Percentiles rank a stretch among this genome's conserved stretches.
Evolutionary conservation across 2,329 filamentous ascomycete species (phyloP).

Genomic region (Aspergillus luchuensis): DNA sequence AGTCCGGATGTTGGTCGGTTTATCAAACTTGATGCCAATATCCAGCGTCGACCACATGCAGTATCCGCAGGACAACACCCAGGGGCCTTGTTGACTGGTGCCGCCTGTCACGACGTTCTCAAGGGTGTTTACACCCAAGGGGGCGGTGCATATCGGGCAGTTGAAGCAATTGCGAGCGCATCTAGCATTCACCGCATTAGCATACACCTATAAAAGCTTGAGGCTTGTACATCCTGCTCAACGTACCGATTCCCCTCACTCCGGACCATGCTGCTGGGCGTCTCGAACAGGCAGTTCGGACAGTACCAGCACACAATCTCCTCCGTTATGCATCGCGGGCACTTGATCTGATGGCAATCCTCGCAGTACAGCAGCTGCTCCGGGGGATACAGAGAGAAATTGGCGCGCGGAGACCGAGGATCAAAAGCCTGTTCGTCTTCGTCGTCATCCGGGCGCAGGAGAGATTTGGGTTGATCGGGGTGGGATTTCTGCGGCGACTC

Average conservation of each 20-base stretch:
- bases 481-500: constrained; percentile 37
- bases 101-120: constrained; percentile 55
- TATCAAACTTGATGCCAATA: constrained; percentile 86
- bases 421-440: constrained; percentile 82
- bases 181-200: constrained; percentile 47
- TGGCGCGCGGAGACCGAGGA: constrained; percentile 78
- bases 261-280: constrained; percentile 88
- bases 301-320: constrained; percentile 96
- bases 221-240: background rate
- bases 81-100: constrained; percentile 59
- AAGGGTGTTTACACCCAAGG: constrained; percentile 72
- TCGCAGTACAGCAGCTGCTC: constrained; percentile 96
- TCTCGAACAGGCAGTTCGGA: constrained; percentile 92
- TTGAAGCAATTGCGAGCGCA: constrained; percentile 95
- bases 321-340: constrained; percentile 85
- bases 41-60: constrained; percentile 93
- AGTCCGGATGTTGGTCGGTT: constrained; percentile 78
- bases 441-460: constrained; percentile 51
- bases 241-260: constrained; percentile 87
- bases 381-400: constrained; percentile 88
- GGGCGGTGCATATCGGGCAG: constrained; percentile 84
- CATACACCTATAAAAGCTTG: background rate
- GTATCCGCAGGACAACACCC: constrained; percentile 81
- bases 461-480: constrained; percentile 26
- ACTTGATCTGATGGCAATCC: constrained; percentile 95